These are phyloP conservation scores for Sarocladium strictum DNA, from an alignment of 2,329 filamentous ascomycete species.

Conservation along the genomic window DNA sequence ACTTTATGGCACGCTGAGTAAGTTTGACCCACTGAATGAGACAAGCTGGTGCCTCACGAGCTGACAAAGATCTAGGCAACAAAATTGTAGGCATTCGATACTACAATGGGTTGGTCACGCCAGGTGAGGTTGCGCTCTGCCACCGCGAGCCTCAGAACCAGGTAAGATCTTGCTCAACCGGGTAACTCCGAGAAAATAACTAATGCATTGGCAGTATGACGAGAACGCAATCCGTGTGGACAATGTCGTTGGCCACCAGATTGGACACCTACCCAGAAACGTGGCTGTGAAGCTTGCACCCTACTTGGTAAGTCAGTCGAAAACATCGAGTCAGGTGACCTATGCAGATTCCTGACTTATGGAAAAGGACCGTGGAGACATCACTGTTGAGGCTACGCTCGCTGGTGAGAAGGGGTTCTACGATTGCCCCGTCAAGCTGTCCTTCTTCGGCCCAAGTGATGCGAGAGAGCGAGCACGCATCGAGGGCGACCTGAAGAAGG, in stretches of 20 bases:
- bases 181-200: too few species aligned
- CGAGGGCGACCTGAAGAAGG: slow-evolving; percentile 55
- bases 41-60: background rate
- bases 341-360: slow-evolving; percentile 13
- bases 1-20: slow-evolving; percentile 42
- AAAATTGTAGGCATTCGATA: slow-evolving; percentile 51
- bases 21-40: slow-evolving; percentile 10
- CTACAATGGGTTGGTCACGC: slow-evolving; percentile 56
- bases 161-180: slow-evolving; percentile 26
- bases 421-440: slow-evolving; percentile 67
- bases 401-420: slow-evolving; percentile 59
- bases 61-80: slow-evolving; percentile 12
- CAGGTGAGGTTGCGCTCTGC: slow-evolving; percentile 58
- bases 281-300: slow-evolving; percentile 66
- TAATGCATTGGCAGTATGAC: slow-evolving; percentile 46
- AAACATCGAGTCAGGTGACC: background rate
- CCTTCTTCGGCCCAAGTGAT: slow-evolving; percentile 62
- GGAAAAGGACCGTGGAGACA: slow-evolving; percentile 44
- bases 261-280: slow-evolving; percentile 68
- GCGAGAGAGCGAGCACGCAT: slow-evolving; percentile 45
- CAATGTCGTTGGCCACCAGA: slow-evolving; percentile 69
- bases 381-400: slow-evolving; percentile 64
- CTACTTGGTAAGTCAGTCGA: slow-evolving; percentile 53
- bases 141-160: slow-evolving; percentile 61
- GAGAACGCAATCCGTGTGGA: slow-evolving; percentile 70